Evolutionary conservation across 164 flowering plant genomes (phyloP), one percentile per base, ranked within the genome.

Genomic region (Brasenia schreberi): DNA sequence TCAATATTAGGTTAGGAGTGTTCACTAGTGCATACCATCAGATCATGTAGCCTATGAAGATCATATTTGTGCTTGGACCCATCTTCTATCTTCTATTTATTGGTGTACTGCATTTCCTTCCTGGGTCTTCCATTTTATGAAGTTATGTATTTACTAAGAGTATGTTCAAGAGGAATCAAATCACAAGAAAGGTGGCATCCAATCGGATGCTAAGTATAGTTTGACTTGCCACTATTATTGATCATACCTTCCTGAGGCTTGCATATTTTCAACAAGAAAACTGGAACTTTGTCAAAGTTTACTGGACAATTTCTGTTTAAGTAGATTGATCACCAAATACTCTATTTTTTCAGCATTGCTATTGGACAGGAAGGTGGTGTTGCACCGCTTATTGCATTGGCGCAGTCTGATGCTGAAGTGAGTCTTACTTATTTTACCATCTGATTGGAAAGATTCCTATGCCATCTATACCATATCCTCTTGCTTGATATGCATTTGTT

Each of bases 351-450:
- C 71, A 92, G 99, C 81, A 87, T 92, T 82, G 96, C 99, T 27
- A 95, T 95, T 79, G 99, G 97, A 69, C 89, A 76, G 66, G 94
- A 85, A 88, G 99, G 99, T 58, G 99, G 99, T 64, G 94, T 95
- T 66, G 86, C 96, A 43, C 99, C 99, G 73, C 85, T 95, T 59
- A 88, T 92, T 70, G 85, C 88, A 12, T 71, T 95, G 73, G 97
- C 97, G 62, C 84, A 89, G 60, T 91, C 97, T 64, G 88, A 85
- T n/a, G 80, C 83, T 67, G 96, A 87, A 82, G 98, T 90, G 78
- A 81, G 87, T 69, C 12, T 61, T 61, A 1, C 18, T 42, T 19
- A 63, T 6, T 53, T 63, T 5, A 9, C 16, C 56, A 1, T 49
- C 56, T 14, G 2, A 9, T 49, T 49, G 10, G 56, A 49, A 49